Base-by-base conservation (phyloP, 2,329 filamentous ascomycete species). In the Alternaria atra region DNA sequence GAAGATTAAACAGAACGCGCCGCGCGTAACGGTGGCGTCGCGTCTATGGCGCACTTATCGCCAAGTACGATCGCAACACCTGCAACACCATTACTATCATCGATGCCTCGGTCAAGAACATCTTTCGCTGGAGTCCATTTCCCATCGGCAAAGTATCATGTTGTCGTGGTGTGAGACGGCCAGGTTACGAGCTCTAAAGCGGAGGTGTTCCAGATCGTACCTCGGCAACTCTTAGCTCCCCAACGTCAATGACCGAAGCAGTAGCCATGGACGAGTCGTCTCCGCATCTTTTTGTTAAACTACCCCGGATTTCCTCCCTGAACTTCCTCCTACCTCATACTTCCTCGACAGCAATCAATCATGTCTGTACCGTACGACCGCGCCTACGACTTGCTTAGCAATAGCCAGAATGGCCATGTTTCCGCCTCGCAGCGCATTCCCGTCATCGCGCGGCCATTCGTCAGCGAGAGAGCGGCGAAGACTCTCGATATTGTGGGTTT, bases 391-490 rank as follows among this genome's bases (percentile, higher is more conserved):
- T 63, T 79, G 20, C 67, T 79, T 13, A 67, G 67, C 53, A 79
- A 79, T 50, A 74, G 69, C 62, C 68, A 77, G 43, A 70, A 76
- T 58, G 73, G 73, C 63, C 77, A 80, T 60, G 64, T 79, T 50
- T 61, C 74, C 53, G 86, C 87, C 69, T 85, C 85, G 75, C 71
- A 84, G 77, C 79, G 80, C 62, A 88, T 90, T 61, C 87, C 87
- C 42, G 78, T 81, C 57, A 85, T 89, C 69, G 87, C 85, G 40
- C 78, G 80, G 63, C 85, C 85, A 27, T 87, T 85, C 78, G 92
- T 97, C 69, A 96, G 92, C 82, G 93, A 96, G 61, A 85, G 88
- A 73, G 94, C 94, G 53, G 92, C 90, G 82, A 89, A 91, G 84
- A 92, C 91, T 30, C 84, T 97, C 68, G 94, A 97, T 75, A 77